A percentile compares a stretch with the other conserved stretches of the same genome.
Evolutionary conservation across 2,329 filamentous ascomycete species (phyloP).

Genomic region (Pseudopithomyces chartarum): DNA sequence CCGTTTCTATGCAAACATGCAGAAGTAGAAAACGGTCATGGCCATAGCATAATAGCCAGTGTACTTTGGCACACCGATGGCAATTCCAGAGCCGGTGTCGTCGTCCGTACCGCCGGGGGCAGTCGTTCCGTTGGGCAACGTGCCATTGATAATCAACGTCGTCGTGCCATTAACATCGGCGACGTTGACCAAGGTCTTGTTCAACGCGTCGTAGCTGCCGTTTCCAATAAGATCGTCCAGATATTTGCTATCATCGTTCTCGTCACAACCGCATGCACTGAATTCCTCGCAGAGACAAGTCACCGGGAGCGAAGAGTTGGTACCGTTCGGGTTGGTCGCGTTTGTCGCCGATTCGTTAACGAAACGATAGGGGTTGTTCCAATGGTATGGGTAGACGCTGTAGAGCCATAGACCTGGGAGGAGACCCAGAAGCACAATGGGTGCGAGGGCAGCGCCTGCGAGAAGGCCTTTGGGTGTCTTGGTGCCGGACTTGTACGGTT

Average conservation of each 20-base stretch:
- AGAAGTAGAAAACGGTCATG: constrained; percentile 40
- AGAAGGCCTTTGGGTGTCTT: constrained; percentile 57
- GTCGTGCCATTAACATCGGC: constrained; percentile 65
- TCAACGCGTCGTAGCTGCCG: constrained; percentile 61
- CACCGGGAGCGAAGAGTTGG: constrained; percentile 65
- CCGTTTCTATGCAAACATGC: not conserved
- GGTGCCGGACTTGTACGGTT: constrained; percentile 65
- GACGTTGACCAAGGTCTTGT: constrained; percentile 67
- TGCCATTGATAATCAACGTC: constrained; percentile 76
- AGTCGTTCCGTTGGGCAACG: constrained; percentile 64
- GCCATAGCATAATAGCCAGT: constrained; percentile 48
- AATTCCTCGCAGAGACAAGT: constrained; percentile 65
- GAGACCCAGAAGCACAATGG: constrained; percentile 54
- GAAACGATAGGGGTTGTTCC: constrained; percentile 60
- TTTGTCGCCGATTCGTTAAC: constrained; percentile 37
- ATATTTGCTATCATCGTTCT: constrained; percentile 65
- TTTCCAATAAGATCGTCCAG: constrained; percentile 63
- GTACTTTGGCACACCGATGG: constrained; percentile 31
- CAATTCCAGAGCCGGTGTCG: constrained; percentile 23
- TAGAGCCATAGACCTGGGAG: constrained; percentile 71
- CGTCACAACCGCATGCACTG: constrained; percentile 69
- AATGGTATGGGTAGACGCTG: constrained; percentile 66
- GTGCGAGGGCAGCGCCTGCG: constrained; percentile 54
- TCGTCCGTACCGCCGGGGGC: constrained; percentile 45
- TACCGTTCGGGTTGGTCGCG: constrained; percentile 49